Percentiles rank a stretch among this genome's conserved stretches.
These are phyloP conservation scores for Teratosphaeria destructans DNA, from an alignment of 2,329 filamentous ascomycete genomes.

Conservation along the genomic window DNA sequence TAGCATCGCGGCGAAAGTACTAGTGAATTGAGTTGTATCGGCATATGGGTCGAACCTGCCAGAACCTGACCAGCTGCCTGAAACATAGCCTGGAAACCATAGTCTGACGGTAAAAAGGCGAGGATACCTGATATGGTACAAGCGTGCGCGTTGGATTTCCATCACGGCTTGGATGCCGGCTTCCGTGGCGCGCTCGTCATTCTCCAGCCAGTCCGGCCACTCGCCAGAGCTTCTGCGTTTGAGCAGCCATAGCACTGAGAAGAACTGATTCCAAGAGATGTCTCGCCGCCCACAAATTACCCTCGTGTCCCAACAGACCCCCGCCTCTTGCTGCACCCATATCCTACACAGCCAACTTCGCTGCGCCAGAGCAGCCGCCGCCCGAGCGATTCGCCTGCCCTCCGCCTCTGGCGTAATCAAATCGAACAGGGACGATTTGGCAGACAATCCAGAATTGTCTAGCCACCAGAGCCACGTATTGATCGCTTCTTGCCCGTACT, in stretches of 20 bases:
- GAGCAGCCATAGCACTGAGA: neutral
- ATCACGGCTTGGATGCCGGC: neutral
- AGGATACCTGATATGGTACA: neutral
- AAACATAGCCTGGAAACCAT: too few relatives aligned
- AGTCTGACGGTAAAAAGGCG: neutral
- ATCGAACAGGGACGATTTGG: neutral
- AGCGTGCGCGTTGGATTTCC: neutral
- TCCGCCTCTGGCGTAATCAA: neutral
- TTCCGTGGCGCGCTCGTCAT: neutral
- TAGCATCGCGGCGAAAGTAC: neutral
- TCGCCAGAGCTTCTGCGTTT: too few relatives aligned
- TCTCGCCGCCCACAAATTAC: too few relatives aligned
- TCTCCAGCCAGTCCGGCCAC: too few relatives aligned
- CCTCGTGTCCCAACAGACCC: neutral
- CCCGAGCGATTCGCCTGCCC: too few relatives aligned
- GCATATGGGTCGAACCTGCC: too few relatives aligned
- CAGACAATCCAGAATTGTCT: neutral
- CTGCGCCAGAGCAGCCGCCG: too few relatives aligned
- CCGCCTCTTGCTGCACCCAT: neutral
- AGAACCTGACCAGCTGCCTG: too few relatives aligned
- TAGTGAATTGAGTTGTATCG: too few relatives aligned
- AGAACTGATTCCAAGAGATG: neutral
- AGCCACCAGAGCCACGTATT: too few relatives aligned
- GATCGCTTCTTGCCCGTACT: too few relatives aligned
- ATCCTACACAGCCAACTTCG: neutral